Evolutionary conservation across 108 stramenopile species (phyloP).

Genomic region (Cylindrotheca fusiformis): DNA sequence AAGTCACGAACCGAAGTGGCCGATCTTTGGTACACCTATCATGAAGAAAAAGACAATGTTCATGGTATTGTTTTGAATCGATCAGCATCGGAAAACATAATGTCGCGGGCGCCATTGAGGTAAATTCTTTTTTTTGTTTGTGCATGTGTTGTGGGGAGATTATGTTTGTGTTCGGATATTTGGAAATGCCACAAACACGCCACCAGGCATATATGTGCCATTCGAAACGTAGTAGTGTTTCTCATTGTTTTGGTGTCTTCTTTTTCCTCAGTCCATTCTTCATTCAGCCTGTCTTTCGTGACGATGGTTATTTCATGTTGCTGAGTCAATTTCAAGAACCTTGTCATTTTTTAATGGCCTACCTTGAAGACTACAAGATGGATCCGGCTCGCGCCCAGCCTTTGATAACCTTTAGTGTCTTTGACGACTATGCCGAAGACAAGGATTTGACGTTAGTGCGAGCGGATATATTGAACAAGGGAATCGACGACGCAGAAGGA

Average conservation of each 20-base stretch:
- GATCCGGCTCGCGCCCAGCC: constrained; percentile 80
- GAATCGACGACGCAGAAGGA: constrained; percentile 75
- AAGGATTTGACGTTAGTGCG: constrained; percentile 67
- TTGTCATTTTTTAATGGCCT: constrained; percentile 71
- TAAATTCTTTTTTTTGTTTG: too few species aligned
- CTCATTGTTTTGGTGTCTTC: too few species aligned
- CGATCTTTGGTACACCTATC: constrained; percentile 79
- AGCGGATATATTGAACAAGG: constrained; percentile 71
- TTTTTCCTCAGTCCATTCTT: constrained; percentile 58
- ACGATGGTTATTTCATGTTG: constrained; percentile 80
- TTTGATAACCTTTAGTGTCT: constrained; percentile 70
- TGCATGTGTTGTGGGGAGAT: neutral
- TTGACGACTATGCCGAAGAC: constrained; percentile 64
- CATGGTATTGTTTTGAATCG: constrained; percentile 16
- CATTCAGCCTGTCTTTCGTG: constrained; percentile 82
- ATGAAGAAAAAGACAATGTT: constrained; percentile 56
- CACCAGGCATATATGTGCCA: too few species aligned
- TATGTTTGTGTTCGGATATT: too few species aligned
- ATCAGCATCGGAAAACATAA: constrained; percentile 3
- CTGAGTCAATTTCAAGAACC: constrained; percentile 78
- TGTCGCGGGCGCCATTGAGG: constrained; percentile 4
- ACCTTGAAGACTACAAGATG: constrained; percentile 85
- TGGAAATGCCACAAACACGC: too few species aligned
- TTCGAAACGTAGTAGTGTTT: too few species aligned
- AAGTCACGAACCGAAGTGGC: constrained; percentile 60